Base-by-base conservation (phyloP, 441 rosid species). In the Gossypium laxum region DNA sequence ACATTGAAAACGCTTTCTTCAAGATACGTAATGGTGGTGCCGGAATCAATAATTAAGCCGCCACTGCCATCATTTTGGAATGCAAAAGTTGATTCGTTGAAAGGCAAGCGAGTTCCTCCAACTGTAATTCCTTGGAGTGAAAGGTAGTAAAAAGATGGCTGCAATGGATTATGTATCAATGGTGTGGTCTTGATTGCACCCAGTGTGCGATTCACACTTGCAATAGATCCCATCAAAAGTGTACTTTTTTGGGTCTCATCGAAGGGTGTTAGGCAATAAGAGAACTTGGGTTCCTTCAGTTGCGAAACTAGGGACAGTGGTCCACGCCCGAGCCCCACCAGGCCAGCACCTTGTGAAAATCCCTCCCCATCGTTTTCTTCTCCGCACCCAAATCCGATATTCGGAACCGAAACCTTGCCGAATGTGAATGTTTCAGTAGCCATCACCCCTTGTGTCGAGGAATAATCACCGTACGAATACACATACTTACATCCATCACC, bases 281-380 rank as follows among this genome's bases (percentile, higher is more conserved):
- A 78, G 71, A 89, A 89, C 32, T 83, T 81, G 24, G 86, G 74
- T 26, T 84, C 86, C 0, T 84, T 81, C 0, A 88, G 80, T 21
- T 89, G 92, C 0, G 96, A 86, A 50, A 86, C 87, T 3, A 89
- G 75, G 0, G 96, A 89, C 11, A 88, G 34, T 0, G 88, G 83
- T 5, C 92, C 96, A 0, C 97, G 85, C 0, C 98, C 98, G 0
- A 94, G 89, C 43, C 98, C 98, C 1, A 90, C 97, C 6, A 94
- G 82, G 7, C 97, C 98, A 0, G 93, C 86, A 0, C 90, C 96
- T 74, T 93, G 96, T 0, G 75, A 62, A 78, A 93, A 93, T 11
- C 98, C 98, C 1, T 83, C 85, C 1, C 98, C 98, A 55, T 89
- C 84, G 30, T 91, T 93, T 45, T 90, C 87, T 19, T 73, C 78